Evolutionary conservation across 495 filamentous ascomycete species (phyloP), one percentile per base, ranked within the genome.

Genomic region (Penicillium goetzii): DNA sequence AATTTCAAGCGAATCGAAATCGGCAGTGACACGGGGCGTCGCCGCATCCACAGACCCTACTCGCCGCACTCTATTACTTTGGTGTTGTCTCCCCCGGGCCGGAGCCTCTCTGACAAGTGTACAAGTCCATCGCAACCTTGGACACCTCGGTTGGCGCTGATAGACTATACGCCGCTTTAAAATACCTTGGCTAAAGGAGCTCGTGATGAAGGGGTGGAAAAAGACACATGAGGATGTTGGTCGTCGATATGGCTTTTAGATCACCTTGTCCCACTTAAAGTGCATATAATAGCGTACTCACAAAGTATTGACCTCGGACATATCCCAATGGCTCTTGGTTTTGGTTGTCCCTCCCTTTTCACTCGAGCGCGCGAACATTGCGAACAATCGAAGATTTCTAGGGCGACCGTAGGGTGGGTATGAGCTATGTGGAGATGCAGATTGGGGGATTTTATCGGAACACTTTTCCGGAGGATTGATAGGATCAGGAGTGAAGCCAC

Each of bases 11-110:
- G 15, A 26, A 38, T 17, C 32, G 43, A 33, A 57, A 57, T 57
- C 36, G 26, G 25, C 34, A 41, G 54, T 41, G 33, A 19, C 52
- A 55, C 30, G 30, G 52, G 52, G n/a, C 52, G 30, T 41, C 26
- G 38, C 41, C 6, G 28, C 45, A 28, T 36, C 57, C 21, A 47
- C 45, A 51, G 58, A 59, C 43, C 57, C 57, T 59, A 59, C 14
- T 41, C 32, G 56, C 26, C 21, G 41, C 40, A 5, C 36, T 38
- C 40, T 56, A 62, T 62, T 56, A 9, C 14, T 56, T 56, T 56
- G 60, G 60, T 33, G 32, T 32, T 56, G 23, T 38, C 12, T 56
- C 52, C 38, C 59, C n/a, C n/a, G n/a, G n/a, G n/a, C n/a, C 40
- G 51, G 59, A 62, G 59, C 59, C 40, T 47, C 52, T 54, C 28